These are phyloP conservation scores for Fistulifera pelliculosa DNA, from an alignment of 108 stramenopile genomes.

Conservation along the genomic window DNA sequence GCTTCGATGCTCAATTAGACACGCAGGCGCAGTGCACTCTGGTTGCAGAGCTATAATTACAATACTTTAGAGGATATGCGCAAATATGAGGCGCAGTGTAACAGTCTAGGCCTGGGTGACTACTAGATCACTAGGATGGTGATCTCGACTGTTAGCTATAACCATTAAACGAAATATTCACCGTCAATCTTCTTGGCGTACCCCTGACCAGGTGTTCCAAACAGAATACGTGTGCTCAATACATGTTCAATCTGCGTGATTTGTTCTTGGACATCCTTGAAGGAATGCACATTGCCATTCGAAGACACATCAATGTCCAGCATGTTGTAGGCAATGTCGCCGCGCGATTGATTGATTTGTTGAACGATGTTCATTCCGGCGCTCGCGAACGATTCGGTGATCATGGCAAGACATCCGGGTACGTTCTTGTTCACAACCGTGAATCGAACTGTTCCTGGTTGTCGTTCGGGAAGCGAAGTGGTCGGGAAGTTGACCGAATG, in stretches of 20 bases:
- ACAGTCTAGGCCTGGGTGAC: too few relatives aligned
- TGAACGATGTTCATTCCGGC: slow-evolving; percentile 80
- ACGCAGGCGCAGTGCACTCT: too few relatives aligned
- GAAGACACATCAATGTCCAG: slow-evolving; percentile 71
- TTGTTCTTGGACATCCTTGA: slow-evolving; percentile 77
- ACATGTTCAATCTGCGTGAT: slow-evolving; percentile 88
- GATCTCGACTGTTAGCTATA: too few relatives aligned
- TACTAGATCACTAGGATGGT: too few relatives aligned
- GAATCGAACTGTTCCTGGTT: slow-evolving; percentile 63
- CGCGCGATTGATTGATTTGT: slow-evolving; percentile 85
- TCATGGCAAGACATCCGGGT: slow-evolving; percentile 80
- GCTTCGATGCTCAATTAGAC: too few relatives aligned
- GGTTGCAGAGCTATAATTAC: too few relatives aligned
- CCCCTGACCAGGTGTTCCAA: slow-evolving; percentile 70
- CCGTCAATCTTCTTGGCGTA: slow-evolving; percentile 86
- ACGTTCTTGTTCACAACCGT: slow-evolving; percentile 86
- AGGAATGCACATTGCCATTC: slow-evolving; percentile 43
- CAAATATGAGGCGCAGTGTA: too few relatives aligned
- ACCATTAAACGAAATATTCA: slow-evolving; percentile 68
- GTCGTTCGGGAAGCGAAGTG: slow-evolving; percentile 47
- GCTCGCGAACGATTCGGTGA: slow-evolving; percentile 71
- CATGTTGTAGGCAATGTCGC: slow-evolving; percentile 87
- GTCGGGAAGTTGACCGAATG: slow-evolving; percentile 90
- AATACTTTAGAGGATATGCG: too few relatives aligned
- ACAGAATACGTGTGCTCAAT: slow-evolving; percentile 65